These are phyloP conservation scores for Helenozyma rhizophorensis DNA, from an alignment of 805 yeast species.

Conservation along the genomic window DNA sequence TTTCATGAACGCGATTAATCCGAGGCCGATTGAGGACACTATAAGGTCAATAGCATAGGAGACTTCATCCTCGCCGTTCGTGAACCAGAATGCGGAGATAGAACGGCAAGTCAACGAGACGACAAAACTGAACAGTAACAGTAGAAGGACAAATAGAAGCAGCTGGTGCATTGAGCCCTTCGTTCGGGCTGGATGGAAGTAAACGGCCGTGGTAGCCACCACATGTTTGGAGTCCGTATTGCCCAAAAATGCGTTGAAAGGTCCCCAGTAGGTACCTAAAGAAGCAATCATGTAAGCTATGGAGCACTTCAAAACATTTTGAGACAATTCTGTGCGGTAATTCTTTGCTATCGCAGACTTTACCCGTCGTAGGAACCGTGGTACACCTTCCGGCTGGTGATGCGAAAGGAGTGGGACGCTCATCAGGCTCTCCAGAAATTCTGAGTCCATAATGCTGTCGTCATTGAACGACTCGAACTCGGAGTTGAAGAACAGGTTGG, in stretches of 20 bases:
- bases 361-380: neutral
- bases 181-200: constrained; percentile 78
- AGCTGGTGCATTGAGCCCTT: constrained; percentile 80
- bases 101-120: constrained; percentile 51
- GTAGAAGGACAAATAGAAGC: constrained; percentile 51
- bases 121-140: constrained; percentile 50
- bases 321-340: constrained; percentile 10
- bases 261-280: constrained; percentile 57
- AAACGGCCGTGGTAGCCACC: constrained; percentile 78
- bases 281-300: constrained; percentile 74
- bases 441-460: constrained; percentile 13
- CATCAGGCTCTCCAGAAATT: constrained; percentile 5
- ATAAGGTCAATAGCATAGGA: constrained; percentile 53
- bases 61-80: constrained; percentile 41
- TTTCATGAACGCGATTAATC: constrained; percentile 64
- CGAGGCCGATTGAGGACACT: constrained; percentile 52
- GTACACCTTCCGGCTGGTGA: neutral
- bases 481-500: constrained; percentile 23
- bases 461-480: constrained; percentile 22
- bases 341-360: neutral
- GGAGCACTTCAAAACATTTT: constrained; percentile 56
- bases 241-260: constrained; percentile 52
- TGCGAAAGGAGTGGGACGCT: neutral
- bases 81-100: constrained; percentile 43
- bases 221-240: constrained; percentile 71